A percentile compares a stretch with the other conserved stretches of the same genome.
phyloP scores from a whole-genome alignment of 805 yeast genomes.

The Saturnispora sekii region DNA sequence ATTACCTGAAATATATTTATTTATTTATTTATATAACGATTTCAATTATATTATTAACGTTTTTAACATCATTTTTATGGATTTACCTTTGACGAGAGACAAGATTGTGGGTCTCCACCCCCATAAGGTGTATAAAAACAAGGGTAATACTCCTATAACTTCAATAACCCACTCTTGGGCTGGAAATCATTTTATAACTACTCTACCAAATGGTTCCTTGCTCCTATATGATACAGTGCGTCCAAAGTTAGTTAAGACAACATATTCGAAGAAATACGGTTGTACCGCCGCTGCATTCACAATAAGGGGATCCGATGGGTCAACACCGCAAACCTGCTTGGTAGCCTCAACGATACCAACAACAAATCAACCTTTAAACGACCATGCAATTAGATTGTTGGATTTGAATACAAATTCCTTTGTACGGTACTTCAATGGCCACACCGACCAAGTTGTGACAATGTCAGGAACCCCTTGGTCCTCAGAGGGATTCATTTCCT shows the following conservation, averaged over 20 bases:
- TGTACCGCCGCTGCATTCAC: slow-evolving; percentile 81
- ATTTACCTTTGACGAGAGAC: neutral
- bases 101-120: neutral
- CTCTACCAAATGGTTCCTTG: slow-evolving; percentile 75
- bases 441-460: slow-evolving; percentile 62
- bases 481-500: slow-evolving; percentile 32
- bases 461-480: slow-evolving; percentile 51
- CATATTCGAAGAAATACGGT: slow-evolving; percentile 85
- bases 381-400: slow-evolving; percentile 65
- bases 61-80: neutral
- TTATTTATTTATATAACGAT: slow-evolving; percentile 11
- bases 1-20: slow-evolving; percentile 10
- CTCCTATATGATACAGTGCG: slow-evolving; percentile 68
- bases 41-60: neutral
- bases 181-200: slow-evolving; percentile 40
- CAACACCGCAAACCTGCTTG: slow-evolving; percentile 41
- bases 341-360: slow-evolving; percentile 65
- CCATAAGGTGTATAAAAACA: neutral
- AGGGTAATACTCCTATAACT: neutral
- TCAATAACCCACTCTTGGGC: slow-evolving; percentile 5
- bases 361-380: slow-evolving; percentile 28
- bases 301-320: slow-evolving; percentile 40
- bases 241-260: slow-evolving; percentile 60
- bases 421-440: slow-evolving; percentile 82
- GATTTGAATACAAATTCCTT: slow-evolving; percentile 71